phyloP scores from a whole-genome alignment of 23 red algal species.

The Chondrus crispus region DNA sequence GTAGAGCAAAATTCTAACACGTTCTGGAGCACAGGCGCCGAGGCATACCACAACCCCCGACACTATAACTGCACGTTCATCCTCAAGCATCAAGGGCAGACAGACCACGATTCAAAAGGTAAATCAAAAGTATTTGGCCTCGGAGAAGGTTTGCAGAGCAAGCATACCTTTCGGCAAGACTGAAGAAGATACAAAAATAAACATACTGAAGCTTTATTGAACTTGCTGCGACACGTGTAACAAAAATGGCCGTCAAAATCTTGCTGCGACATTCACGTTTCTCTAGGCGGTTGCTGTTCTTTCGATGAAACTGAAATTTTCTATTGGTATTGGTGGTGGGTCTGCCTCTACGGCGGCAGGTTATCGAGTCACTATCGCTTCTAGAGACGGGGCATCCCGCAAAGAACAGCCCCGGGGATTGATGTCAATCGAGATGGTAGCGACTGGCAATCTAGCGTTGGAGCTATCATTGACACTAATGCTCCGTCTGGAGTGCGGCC shows the following conservation, averaged over 20 bases:
- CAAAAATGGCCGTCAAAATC: not conserved
- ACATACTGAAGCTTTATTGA: not conserved
- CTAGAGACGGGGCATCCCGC: too few relatives aligned
- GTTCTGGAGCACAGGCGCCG: not conserved
- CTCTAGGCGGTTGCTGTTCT: not conserved
- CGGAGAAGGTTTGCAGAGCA: not conserved
- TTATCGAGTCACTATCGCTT: too few relatives aligned
- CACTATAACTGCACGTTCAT: too few relatives aligned
- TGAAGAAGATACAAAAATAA: constrained; percentile 2
- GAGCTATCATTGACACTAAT: too few relatives aligned
- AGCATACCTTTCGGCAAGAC: not conserved
- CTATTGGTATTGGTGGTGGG: not conserved
- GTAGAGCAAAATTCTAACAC: not conserved
- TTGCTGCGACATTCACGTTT: not conserved
- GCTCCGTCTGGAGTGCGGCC: not conserved
- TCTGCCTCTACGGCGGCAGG: too few relatives aligned
- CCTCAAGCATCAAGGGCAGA: not conserved
- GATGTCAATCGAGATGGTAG: too few relatives aligned
- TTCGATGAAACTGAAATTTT: not conserved
- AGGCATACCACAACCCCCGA: not conserved
- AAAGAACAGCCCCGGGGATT: too few relatives aligned
- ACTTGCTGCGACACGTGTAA: not conserved
- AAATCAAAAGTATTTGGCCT: not conserved
- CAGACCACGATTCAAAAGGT: not conserved
- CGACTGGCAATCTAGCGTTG: too few relatives aligned